Base-by-base conservation (phyloP, 345 rosid genomes). In the Salix caprea region DNA sequence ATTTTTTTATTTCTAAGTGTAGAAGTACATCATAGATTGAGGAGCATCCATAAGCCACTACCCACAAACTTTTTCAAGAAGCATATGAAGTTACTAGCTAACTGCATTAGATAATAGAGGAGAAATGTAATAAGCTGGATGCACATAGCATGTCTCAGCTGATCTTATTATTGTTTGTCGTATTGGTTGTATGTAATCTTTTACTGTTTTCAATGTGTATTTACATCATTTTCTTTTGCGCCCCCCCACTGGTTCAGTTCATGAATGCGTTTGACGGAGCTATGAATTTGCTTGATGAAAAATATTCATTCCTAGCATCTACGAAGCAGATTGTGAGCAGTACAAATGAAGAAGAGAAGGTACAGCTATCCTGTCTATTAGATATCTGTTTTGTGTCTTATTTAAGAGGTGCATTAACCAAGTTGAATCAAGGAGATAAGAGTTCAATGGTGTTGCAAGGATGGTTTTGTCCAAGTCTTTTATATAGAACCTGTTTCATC, bases 321-420 rank as follows among this genome's bases (percentile, higher is more conserved):
- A 71, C 86, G 34, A 90, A 89, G 80, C 94, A 89, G 84, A 86
- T 91, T 73, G 90, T 91, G 78, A 91, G 97, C 89, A 84, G 91
- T 82, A 72, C 86, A n/a, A 73, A 81, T 61, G 97, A 90, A 68
- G 87, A 88, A 72, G 88, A 87, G 76, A 89, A 91, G 97, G 97
- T 90, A 85, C 50, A 73, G 58, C 74, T 74, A 12, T 16, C 37
- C 36, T 37, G 67, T 26, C n/a, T 28, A 64, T 6, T 64, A 7
- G 39, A 74, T 26, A 16, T 73, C 23, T 9, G 9, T 30, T 61
- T 54, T 28, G 40, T 72, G 42, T 40, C 52, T 23, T n/a, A 6
- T 52, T 23, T 30, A 26, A 26, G 77, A 40, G 44, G 12, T 48
- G 65, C n/a, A 15, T 68, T n/a, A 13, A 61, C 26, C 37, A 54